phyloP scores from a whole-genome alignment of 331 rosid genomes.

The Rhamnella rubrinervis region DNA sequence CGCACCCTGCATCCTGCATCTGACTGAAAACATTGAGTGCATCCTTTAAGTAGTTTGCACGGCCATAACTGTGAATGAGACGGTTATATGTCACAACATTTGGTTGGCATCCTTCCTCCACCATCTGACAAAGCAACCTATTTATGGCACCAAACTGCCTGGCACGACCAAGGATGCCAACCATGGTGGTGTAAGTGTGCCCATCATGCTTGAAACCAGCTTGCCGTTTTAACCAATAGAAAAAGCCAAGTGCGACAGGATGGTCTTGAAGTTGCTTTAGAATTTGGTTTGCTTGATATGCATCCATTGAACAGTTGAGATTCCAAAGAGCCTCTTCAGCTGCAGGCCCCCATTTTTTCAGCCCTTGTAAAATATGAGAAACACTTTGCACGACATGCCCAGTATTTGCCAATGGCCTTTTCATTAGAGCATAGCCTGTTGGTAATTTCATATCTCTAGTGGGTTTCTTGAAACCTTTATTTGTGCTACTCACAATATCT shows the following conservation, averaged over 20 bases:
- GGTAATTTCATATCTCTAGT: constrained; percentile 46
- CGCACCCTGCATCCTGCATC: constrained; percentile 76
- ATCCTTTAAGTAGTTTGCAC: constrained; percentile 85
- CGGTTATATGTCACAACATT: constrained; percentile 94
- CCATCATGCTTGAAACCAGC: constrained; percentile 82
- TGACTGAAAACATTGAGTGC: constrained; percentile 71
- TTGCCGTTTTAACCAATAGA: constrained; percentile 73
- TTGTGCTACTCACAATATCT: constrained; percentile 26
- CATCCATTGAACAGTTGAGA: constrained; percentile 63
- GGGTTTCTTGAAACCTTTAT: constrained; percentile 49
- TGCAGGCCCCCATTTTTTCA: constrained; percentile 75
- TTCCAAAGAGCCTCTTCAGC: constrained; percentile 69
- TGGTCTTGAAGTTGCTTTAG: constrained; percentile 77
- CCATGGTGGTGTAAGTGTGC: constrained; percentile 92
- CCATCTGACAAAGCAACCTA: constrained; percentile 78
- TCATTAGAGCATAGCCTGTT: constrained; percentile 37
- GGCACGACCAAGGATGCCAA: constrained; percentile 88
- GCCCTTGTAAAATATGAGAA: constrained; percentile 55
- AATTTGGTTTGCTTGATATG: constrained; percentile 87
- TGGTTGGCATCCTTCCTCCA: constrained; percentile 80
- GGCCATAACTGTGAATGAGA: constrained; percentile 84
- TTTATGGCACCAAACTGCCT: constrained; percentile 79
- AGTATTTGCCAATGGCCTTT: constrained; percentile 37
- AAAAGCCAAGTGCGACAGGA: constrained; percentile 78
- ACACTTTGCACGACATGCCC: constrained; percentile 57